A percentile compares a stretch with the other conserved stretches of the same genome.
phyloP scores from a whole-genome alignment of 1,284 basidiomycete species.

The Sutorius eximius region DNA sequence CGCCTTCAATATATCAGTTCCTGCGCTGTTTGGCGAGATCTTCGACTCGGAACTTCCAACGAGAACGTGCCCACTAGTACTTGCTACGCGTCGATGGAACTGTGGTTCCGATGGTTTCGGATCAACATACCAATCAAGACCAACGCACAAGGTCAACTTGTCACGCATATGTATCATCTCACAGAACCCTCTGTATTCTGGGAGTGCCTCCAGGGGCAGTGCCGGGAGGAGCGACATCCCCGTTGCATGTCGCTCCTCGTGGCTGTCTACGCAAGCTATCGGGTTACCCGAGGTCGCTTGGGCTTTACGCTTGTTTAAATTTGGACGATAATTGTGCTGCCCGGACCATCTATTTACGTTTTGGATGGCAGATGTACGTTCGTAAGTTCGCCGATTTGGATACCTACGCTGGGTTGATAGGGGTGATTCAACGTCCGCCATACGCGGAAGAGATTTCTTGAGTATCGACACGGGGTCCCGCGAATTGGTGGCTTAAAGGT shows the following conservation, averaged over 20 bases:
- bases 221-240: constrained; percentile 9
- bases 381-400: not conserved
- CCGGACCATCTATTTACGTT: not conserved
- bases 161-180: constrained; percentile 47
- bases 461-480: no score
- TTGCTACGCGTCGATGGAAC: constrained; percentile 42
- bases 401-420: no score
- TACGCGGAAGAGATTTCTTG: no score
- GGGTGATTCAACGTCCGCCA: no score
- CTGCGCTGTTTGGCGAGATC: constrained; percentile 53
- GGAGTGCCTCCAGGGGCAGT: constrained; percentile 48
- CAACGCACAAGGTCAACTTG: constrained; percentile 42
- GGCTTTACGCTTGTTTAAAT: not conserved
- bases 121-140: constrained; percentile 47
- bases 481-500: no score
- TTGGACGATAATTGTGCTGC: not conserved
- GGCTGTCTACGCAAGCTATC: constrained; percentile 5
- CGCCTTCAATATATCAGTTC: constrained; percentile 67
- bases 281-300: not conserved
- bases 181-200: constrained; percentile 42
- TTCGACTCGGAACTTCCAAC: constrained; percentile 61
- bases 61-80: constrained; percentile 64
- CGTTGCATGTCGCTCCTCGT: constrained; percentile 12
- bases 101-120: constrained; percentile 49
- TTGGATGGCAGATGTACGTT: not conserved